Evolutionary conservation across 2,329 filamentous ascomycete genomes (phyloP).

Genomic region (Claviceps lovelessii): DNA sequence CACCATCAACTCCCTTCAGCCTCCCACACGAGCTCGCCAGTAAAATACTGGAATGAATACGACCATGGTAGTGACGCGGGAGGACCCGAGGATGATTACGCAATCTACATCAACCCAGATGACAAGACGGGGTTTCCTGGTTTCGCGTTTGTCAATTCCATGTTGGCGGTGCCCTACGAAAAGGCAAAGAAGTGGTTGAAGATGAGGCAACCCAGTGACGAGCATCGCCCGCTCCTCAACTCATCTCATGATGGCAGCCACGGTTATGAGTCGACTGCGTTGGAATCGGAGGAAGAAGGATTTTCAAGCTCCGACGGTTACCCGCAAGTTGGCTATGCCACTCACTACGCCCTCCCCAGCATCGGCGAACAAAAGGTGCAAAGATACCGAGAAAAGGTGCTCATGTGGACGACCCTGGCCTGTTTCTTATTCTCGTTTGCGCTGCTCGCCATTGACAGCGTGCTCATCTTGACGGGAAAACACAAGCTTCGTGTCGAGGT

Average conservation of each 20-base stretch:
- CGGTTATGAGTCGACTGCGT: constrained; percentile 18
- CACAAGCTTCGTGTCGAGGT: constrained; percentile 57
- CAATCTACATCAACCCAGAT: constrained; percentile 62
- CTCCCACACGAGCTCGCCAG: constrained; percentile 14
- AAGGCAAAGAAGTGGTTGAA: constrained; percentile 38
- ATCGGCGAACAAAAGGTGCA: constrained; percentile 35
- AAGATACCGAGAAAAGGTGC: constrained; percentile 38
- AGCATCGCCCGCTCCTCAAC: constrained; percentile 12
- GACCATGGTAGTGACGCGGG: constrained; percentile 61
- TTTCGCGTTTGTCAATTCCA: constrained; percentile 41
- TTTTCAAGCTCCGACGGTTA: constrained; percentile 41
- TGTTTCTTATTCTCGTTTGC: constrained; percentile 46
- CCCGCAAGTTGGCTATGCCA: constrained; percentile 34
- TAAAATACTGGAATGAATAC: constrained; percentile 74
- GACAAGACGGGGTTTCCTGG: constrained; percentile 47
- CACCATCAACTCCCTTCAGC: constrained; percentile 19
- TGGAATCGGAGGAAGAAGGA: constrained; percentile 30
- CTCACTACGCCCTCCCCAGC: constrained; percentile 40
- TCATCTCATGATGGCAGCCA: constrained; percentile 7
- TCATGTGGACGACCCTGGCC: constrained; percentile 38
- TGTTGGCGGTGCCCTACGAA: constrained; percentile 34
- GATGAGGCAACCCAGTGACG: constrained; percentile 11
- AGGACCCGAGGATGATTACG: constrained; percentile 47
- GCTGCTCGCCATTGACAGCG: constrained; percentile 48
- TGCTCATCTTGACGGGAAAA: constrained; percentile 53